A percentile compares a stretch with the other conserved stretches of the same genome.
Conservation (phyloP, 1,284 basidiomycete genomes). For the Microbotryomycetes sp. region DNA sequence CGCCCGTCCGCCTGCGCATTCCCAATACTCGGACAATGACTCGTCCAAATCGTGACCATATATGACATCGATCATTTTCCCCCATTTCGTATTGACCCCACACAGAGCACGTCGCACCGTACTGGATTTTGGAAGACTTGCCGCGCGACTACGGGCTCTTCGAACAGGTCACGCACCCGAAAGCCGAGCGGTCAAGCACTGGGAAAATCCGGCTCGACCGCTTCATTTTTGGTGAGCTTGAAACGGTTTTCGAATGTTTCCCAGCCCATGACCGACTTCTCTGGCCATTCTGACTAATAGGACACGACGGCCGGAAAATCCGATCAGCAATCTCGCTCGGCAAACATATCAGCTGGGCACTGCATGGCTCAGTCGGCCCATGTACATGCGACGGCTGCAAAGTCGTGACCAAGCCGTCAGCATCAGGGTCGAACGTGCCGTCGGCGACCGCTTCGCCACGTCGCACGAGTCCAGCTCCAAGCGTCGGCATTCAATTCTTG, state of each 20-base stretch:
- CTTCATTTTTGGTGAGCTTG: constrained; percentile 22
- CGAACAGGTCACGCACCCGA: constrained; percentile 24
- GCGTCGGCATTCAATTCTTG: too few relatives aligned
- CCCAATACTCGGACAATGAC: too few relatives aligned
- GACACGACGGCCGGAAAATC: constrained; percentile 23
- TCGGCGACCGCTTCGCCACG: not conserved
- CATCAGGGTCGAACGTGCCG: not conserved
- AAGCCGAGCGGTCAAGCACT: not conserved
- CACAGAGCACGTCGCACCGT: not conserved
- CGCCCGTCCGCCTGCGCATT: too few relatives aligned
- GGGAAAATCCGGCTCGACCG: constrained; percentile 15
- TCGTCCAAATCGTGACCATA: too few relatives aligned
- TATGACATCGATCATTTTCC: too few relatives aligned
- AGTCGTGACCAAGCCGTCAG: not conserved
- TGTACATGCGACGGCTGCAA: constrained; percentile 29
- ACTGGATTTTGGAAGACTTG: constrained; percentile 20
- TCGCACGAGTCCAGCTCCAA: too few relatives aligned
- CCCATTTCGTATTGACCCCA: too few relatives aligned
- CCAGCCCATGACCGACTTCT: not conserved
- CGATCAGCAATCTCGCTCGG: constrained; percentile 28
- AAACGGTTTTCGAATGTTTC: not conserved
- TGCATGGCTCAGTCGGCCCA: not conserved
- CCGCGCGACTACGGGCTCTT: constrained; percentile 24
- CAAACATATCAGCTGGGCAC: constrained; percentile 16
- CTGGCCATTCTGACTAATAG: not conserved